Conservation (phyloP, 2,329 filamentous ascomycete genomes). For the Verticillium nonalfalfae region DNA sequence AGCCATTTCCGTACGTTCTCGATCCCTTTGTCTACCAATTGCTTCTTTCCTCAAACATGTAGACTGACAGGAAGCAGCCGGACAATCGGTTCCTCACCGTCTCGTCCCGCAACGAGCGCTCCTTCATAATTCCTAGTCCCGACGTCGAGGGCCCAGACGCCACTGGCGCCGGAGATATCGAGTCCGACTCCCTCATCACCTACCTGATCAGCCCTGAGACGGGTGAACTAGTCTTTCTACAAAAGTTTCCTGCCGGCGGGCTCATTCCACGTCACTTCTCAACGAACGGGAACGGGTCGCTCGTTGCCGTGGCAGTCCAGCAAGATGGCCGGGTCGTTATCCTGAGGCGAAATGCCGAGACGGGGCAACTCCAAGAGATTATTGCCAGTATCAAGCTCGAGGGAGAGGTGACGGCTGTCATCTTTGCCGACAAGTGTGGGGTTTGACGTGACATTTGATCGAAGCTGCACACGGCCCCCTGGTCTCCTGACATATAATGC, state of each 20-base stretch:
- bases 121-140: constrained; percentile 42
- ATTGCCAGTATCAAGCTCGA: constrained; percentile 33
- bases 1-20: constrained; percentile 46
- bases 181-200: constrained; percentile 59
- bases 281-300: constrained; percentile 55
- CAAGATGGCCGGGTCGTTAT: constrained; percentile 53
- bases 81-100: constrained; percentile 58
- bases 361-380: constrained; percentile 48
- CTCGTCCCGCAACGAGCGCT: constrained; percentile 59
- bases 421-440: constrained; percentile 35
- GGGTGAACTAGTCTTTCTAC: constrained; percentile 49
- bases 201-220: constrained; percentile 48
- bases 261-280: constrained; percentile 60
- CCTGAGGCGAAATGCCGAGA: constrained; percentile 50
- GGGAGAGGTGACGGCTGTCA: constrained; percentile 37
- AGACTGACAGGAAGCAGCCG: constrained; percentile 29
- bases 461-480: not conserved
- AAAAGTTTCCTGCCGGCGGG: constrained; percentile 59
- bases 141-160: constrained; percentile 20
- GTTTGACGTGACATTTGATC: not conserved
- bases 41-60: not conserved
- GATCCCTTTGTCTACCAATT: not conserved
- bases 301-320: constrained; percentile 63
- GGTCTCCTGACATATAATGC: not conserved
- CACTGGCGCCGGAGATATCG: constrained; percentile 22